Base-by-base conservation (phyloP, 2,329 filamentous ascomycete genomes). In the Xylaria sp. region DNA sequence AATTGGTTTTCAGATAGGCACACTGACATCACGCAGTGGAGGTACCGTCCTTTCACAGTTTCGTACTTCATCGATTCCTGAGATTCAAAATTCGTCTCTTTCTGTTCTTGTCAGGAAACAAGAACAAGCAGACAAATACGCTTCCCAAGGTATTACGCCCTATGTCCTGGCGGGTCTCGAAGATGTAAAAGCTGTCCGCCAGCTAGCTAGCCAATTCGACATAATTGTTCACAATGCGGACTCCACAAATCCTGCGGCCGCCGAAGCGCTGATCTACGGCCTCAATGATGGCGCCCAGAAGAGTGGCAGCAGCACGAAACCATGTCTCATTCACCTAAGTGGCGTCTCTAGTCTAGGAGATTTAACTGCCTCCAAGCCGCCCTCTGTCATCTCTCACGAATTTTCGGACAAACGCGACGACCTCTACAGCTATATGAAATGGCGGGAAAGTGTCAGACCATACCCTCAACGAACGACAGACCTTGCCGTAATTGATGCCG, bases 381-480 rank as follows among this genome's bases (percentile, higher is more conserved):
- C 23, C 15, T 43, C 32, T 4, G 36, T 28, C 20, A n/a, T 57
- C 32, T 57, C 53, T 9, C 53, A 57, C 9, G 53, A 57, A 32
- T 61, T 61, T 28, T 53, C 46, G 2, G 59, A 61, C 23, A 61
- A 61, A 36, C 46, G 36, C 8, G 46, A 61, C 15, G 59, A 61
- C 23, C 23, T 61, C 23, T 61, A 61, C 8, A 53, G 46, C 48
- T 53, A 61, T 13, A 52, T 61, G 59, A 61, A 61, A 53, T 53
- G 46, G 59, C 23, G 39, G 4, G 59, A 61, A 25, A 53, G 46
- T 20, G 30, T 61, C 8, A 43, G 45, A 25, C 59, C 59, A 18
- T 61, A 61, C 25, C 6, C 46, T 9, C 59, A 61, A 41, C 34
- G 59, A 18, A 61, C 59, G 32, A 61, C 59, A 20, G 59, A 61